A percentile compares a stretch with the other conserved stretches of the same genome.
Evolutionary conservation across 2,329 filamentous ascomycete species (phyloP).

Genomic region (Diaporthe ampelina): DNA sequence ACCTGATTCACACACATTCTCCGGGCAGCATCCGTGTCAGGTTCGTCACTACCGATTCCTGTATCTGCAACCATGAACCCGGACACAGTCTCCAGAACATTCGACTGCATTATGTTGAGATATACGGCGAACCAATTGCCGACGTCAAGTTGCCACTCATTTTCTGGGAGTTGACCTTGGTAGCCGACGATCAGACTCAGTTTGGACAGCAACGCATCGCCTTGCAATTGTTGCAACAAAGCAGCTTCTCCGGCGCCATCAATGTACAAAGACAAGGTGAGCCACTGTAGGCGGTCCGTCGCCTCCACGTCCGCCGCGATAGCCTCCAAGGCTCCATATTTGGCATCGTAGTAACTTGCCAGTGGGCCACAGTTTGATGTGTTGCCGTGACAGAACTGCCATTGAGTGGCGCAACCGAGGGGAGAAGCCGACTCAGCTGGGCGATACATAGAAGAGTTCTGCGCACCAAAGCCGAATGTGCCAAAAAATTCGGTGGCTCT

Average conservation of each 20-base stretch:
- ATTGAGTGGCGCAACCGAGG: not conserved
- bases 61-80: constrained; percentile 17
- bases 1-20: constrained; percentile 34
- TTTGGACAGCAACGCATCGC: constrained; percentile 16
- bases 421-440: not conserved
- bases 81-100: constrained; percentile 33
- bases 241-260: not conserved
- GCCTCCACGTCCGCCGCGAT: not conserved
- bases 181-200: constrained; percentile 1
- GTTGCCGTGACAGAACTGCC: not conserved
- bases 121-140: constrained; percentile 39
- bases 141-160: constrained; percentile 43
- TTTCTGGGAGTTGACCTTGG: constrained; percentile 28
- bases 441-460: not conserved
- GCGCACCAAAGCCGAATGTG: not conserved
- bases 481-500: not conserved
- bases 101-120: constrained; percentile 34
- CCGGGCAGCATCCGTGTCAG: constrained; percentile 22
- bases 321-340: not conserved
- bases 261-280: not conserved
- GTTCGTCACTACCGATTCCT: not conserved
- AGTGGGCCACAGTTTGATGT: not conserved
- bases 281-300: not conserved
- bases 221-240: not conserved
- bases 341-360: not conserved